A percentile compares a stretch with the other conserved stretches of the same genome.
Evolutionary conservation across 495 filamentous ascomycete genomes (phyloP).

Genomic region (Aspergillus mulundensis): DNA sequence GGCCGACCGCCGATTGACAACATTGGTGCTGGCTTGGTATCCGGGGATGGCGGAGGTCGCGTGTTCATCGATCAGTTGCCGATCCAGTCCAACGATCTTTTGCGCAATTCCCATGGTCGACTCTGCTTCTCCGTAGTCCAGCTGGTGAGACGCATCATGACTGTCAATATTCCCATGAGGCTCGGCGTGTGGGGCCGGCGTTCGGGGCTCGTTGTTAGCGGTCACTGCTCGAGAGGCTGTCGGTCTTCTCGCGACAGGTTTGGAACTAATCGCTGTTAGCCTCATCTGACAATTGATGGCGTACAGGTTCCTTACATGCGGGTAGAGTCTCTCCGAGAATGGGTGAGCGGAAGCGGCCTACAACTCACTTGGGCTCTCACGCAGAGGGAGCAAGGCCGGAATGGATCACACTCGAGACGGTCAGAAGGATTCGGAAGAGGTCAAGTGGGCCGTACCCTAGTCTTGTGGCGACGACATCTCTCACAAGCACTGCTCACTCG

Average conservation of each 20-base stretch:
- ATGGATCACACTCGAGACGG: conserved; percentile 24
- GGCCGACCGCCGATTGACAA: background rate
- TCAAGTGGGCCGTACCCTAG: conserved; percentile 13
- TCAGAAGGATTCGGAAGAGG: background rate
- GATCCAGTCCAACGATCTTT: conserved; percentile 23
- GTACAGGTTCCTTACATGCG: background rate
- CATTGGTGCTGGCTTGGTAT: conserved; percentile 15
- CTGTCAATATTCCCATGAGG: background rate
- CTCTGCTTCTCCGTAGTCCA: conserved; percentile 23
- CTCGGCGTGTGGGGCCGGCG: background rate
- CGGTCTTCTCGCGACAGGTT: background rate
- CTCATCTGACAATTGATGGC: background rate
- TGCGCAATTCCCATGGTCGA: conserved; percentile 26
- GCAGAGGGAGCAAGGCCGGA: conserved; percentile 29
- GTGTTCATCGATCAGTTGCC: conserved; percentile 22
- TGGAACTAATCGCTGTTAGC: background rate
- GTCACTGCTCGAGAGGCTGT: background rate
- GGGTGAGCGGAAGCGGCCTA: conserved; percentile 5
- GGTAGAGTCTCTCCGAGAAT: background rate
- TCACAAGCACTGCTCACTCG: conserved; percentile 30
- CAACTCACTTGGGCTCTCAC: conserved; percentile 24
- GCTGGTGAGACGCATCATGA: background rate
- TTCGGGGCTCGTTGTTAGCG: background rate
- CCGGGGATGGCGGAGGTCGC: conserved; percentile 32
- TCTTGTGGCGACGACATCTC: conserved; percentile 29